phyloP scores from a whole-genome alignment of 2,329 filamentous ascomycete genomes.

The Elsinoe arachidis region DNA sequence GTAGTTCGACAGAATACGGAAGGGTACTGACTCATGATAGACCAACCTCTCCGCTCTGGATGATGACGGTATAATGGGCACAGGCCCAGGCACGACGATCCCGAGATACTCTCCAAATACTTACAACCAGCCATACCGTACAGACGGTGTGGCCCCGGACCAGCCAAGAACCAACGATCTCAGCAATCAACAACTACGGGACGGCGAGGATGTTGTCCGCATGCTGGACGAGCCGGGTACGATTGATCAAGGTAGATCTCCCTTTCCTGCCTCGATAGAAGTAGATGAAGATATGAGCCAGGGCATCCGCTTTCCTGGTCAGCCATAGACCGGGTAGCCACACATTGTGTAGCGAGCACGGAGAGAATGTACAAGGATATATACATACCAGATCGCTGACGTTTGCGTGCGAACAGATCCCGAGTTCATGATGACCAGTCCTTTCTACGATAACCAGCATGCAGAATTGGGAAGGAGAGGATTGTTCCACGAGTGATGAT shows the following conservation, averaged over 20 bases:
- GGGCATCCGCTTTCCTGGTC: background rate
- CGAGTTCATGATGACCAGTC: slow-evolving; percentile 23
- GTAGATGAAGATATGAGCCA: background rate
- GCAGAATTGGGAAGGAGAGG: slow-evolving; percentile 1
- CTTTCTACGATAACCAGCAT: slow-evolving; percentile 18
- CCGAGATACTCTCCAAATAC: too few relatives aligned
- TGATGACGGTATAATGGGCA: background rate
- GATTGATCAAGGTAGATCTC: slow-evolving; percentile 9
- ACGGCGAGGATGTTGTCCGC: slow-evolving; percentile 11
- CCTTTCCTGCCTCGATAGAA: background rate
- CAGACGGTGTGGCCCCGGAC: background rate
- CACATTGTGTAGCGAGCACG: background rate
- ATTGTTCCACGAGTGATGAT: background rate
- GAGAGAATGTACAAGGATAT: background rate
- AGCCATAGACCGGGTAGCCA: background rate
- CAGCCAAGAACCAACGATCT: background rate
- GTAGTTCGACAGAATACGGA: slow-evolving; percentile 19
- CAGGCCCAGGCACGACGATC: too few relatives aligned
- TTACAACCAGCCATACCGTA: background rate
- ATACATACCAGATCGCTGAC: background rate
- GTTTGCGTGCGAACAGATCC: slow-evolving; percentile 16
- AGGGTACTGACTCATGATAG: background rate
- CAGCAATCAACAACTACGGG: background rate
- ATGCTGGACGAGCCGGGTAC: slow-evolving; percentile 5
- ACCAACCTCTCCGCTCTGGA: background rate